Evolutionary conservation across 495 filamentous ascomycete species (phyloP), one percentile per base, ranked within the genome.

Genomic region (Aspergillus cavernicola): DNA sequence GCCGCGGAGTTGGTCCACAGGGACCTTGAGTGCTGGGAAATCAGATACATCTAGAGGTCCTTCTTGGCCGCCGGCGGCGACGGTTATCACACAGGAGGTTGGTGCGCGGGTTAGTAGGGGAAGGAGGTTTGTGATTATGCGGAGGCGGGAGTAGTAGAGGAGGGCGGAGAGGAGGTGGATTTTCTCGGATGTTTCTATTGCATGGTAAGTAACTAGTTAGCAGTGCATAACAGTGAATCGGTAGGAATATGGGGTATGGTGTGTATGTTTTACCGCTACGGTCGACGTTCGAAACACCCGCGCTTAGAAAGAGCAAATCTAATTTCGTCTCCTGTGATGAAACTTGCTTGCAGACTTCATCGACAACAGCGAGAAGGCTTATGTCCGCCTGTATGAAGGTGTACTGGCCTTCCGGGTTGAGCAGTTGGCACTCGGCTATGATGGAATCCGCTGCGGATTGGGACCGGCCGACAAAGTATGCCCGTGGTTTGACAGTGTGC

Each of bases 81-180:
- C 77, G 18, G 64, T 71, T 23, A 89, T 70, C 12, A 88, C 80
- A 4, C 85, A 81, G 3, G 74, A 70, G 0, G 49, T 18, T 0
- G 72, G 37, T 0, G 81, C 72, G 3, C 56, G 35, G 26, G 68
- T 67, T 0, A 88, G 54, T 0, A 80, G 76, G 0, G 86, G 84
- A 0, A 89, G 77, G 2, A 89, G 74, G 57, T 85, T 82, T 35
- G 64, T 53, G 18, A 77, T 76, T 58, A 88, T 85, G 31, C 85
- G 79, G 19, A 77, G 68, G 7, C 86, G 82, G 22, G 79, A 68
- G 64, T 88, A 87, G 66, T 82, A 81, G 24, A 61, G 66, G 2
- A 86, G 60, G 8, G 79, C 64, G 24, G 76, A 62, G 42, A 73
- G 69, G 20, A 69, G 63, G 58, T 81, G 69, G 4, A 88, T 66